Base-by-base conservation (phyloP, 768 basidiomycete species). In the Cubamyces sp. region DNA sequence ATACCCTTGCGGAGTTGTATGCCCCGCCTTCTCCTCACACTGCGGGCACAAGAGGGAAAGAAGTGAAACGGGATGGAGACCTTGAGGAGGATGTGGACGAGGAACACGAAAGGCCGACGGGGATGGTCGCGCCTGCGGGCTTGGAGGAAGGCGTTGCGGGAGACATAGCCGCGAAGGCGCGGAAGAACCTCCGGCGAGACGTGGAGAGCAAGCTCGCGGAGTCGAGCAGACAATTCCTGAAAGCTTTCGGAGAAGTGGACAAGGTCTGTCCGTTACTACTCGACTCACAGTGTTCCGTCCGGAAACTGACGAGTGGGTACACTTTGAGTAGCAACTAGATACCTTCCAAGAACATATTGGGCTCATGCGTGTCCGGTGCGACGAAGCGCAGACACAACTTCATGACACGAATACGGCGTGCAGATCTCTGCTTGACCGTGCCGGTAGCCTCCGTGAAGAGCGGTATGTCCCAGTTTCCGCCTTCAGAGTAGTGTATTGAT, bases 191-290 rank as follows among this genome's bases (percentile, higher is more conserved):
- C 56, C 83, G 91, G 46, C 81, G 88, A 64, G 95, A 98, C 73
- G 86, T 96, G 73, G 95, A 98, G 71, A 81, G 77, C 51, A 90
- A 87, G 72, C 80, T 98, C 47, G 86, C 90, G 0, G 85, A 90
- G 55, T 92, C 92, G 5, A 95, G 94, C 66, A 81, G 82, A 48
- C 84, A 85, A 65, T 97, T 99, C 73, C 73, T 98, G 57, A 82
- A 83, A 26, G 94, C 91, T 0, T 90, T 98, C 64, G 87, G 87
- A 21, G 88, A 94, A 66, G 94, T 98, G 39, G 92, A 98, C 77
- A 82, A 92, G 77, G 96, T 96, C 73, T 66, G 92, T 83, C 18
- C 34, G n/a, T 9, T 48, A 40, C 14, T 9, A 19, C 64, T 46
- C 19, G 25, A 46, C 23, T 40, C 52, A 28, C 21, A 30, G 18